Conservation (phyloP, 2,329 filamentous ascomycete genomes). For the Fusarium algeriense region DNA sequence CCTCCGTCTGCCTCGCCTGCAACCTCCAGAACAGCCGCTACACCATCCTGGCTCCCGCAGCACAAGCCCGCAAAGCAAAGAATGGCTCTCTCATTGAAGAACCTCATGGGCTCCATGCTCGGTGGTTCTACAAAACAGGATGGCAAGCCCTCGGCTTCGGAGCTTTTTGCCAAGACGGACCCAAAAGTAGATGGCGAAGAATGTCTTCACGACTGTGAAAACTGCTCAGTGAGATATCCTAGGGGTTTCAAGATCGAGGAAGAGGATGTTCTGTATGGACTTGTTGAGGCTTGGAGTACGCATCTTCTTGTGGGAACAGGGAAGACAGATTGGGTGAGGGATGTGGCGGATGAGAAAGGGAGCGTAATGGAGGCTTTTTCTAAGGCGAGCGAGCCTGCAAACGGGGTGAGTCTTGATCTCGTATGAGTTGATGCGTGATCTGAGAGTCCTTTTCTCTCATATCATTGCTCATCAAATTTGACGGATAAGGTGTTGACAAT, state of each 20-base stretch:
- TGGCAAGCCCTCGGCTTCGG: slow-evolving; percentile 48
- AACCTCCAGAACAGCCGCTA: slow-evolving; percentile 30
- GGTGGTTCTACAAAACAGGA: slow-evolving; percentile 31
- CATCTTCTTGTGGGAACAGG: slow-evolving; percentile 95
- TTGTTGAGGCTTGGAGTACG: slow-evolving; percentile 87
- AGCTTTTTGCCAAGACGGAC: slow-evolving; percentile 80
- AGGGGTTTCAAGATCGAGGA: slow-evolving; percentile 78
- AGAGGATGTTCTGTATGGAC: slow-evolving; percentile 83
- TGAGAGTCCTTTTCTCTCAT: neutral
- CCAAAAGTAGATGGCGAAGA: slow-evolving; percentile 87
- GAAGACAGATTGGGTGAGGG: slow-evolving; percentile 92
- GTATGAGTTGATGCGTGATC: neutral
- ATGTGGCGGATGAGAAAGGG: slow-evolving; percentile 88
- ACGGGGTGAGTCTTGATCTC: slow-evolving; percentile 69
- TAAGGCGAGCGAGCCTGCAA: slow-evolving; percentile 68
- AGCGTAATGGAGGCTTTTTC: slow-evolving; percentile 84
- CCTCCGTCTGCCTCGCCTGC: neutral
- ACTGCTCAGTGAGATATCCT: slow-evolving; percentile 84
- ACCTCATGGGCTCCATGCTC: slow-evolving; percentile 50
- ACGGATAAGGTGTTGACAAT: slow-evolving; percentile 2
- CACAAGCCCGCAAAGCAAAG: slow-evolving; percentile 52
- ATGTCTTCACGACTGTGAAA: slow-evolving; percentile 87
- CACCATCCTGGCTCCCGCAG: slow-evolving; percentile 38
- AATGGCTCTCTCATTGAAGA: slow-evolving; percentile 58
- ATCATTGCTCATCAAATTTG: neutral